Percentiles rank a stretch among this genome's conserved stretches.
These are phyloP conservation scores for Citeromyces hawaiiensis DNA, from an alignment of 1,139 yeast genomes.

Conservation along the genomic window DNA sequence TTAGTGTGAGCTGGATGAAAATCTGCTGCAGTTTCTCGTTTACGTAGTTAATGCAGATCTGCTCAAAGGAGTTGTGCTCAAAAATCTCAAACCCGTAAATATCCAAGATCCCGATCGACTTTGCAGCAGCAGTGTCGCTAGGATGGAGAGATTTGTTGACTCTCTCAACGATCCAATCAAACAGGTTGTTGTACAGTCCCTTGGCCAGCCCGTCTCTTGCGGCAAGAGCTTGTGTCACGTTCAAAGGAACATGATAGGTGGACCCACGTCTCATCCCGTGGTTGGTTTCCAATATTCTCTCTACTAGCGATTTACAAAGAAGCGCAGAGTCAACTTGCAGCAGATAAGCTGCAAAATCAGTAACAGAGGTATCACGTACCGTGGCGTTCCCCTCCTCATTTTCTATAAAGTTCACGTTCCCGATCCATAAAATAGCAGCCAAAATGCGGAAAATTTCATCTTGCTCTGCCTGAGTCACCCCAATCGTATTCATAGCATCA, in stretches of 20 bases:
- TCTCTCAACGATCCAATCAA: slow-evolving; percentile 96
- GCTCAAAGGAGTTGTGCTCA: slow-evolving; percentile 94
- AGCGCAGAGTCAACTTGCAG: slow-evolving; percentile 66
- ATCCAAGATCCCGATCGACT: slow-evolving; percentile 89
- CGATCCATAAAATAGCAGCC: slow-evolving; percentile 87
- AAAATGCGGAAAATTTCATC: slow-evolving; percentile 80
- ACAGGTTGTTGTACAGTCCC: slow-evolving; percentile 83
- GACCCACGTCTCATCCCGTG: slow-evolving; percentile 88
- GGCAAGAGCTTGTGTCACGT: slow-evolving; percentile 84
- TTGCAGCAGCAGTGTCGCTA: slow-evolving; percentile 28
- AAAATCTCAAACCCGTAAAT: slow-evolving; percentile 97
- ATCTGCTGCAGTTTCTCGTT: slow-evolving; percentile 96
- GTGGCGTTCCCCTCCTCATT: slow-evolving; percentile 80
- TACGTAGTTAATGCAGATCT: slow-evolving; percentile 91
- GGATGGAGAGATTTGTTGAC: slow-evolving; percentile 57
- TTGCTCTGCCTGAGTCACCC: slow-evolving; percentile 69
- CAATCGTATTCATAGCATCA: slow-evolving; percentile 79
- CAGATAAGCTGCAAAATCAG: slow-evolving; percentile 87
- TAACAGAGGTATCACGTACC: slow-evolving; percentile 74
- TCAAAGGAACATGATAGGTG: slow-evolving; percentile 87
- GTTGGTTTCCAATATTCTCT: slow-evolving; percentile 78
- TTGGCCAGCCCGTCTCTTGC: slow-evolving; percentile 93
- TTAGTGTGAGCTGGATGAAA: slow-evolving; percentile 86
- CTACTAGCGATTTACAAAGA: slow-evolving; percentile 56
- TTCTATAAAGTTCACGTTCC: slow-evolving; percentile 78